phyloP scores from a whole-genome alignment of 139 green algal genomes.

The Picochlorum sp. region DNA sequence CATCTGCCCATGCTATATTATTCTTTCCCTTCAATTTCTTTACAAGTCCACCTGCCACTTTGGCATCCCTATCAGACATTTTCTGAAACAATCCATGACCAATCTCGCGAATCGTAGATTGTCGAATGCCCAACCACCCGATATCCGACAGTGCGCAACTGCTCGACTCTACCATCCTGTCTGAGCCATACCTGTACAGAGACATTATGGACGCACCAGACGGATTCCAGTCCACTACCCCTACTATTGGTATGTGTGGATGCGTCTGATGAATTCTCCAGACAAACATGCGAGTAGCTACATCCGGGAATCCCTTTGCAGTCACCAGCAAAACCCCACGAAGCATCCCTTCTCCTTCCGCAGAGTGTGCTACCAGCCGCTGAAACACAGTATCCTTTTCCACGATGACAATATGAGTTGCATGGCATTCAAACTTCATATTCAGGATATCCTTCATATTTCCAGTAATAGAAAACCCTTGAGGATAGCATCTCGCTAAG shows the following conservation, averaged over 20 bases:
- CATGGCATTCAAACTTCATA: slow-evolving; percentile 28
- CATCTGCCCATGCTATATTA: slow-evolving; percentile 11
- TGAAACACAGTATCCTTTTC: slow-evolving; percentile 82
- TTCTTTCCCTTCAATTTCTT: slow-evolving; percentile 1
- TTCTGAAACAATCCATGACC: slow-evolving; percentile 25
- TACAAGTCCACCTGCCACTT: slow-evolving; percentile 20
- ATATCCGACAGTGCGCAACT: slow-evolving; percentile 49
- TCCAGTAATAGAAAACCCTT: slow-evolving; percentile 33
- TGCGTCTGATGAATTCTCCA: slow-evolving; percentile 22
- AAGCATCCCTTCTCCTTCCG: slow-evolving; percentile 30
- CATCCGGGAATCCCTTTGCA: slow-evolving; percentile 68
- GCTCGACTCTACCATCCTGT: slow-evolving; percentile 45
- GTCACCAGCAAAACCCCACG: slow-evolving; percentile 59
- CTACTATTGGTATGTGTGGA: slow-evolving; percentile 22
- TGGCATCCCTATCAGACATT: slow-evolving; percentile 25
- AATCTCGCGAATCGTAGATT: slow-evolving; percentile 36
- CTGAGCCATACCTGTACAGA: slow-evolving; percentile 61
- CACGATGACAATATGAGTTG: slow-evolving; percentile 47
- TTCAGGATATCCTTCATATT: slow-evolving; percentile 31
- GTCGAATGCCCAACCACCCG: slow-evolving; percentile 60
- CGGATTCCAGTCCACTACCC: slow-evolving; percentile 86
- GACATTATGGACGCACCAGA: slow-evolving; percentile 32
- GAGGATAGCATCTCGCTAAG: too few species aligned
- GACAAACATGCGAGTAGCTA: slow-evolving; percentile 60
- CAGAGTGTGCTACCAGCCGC: background rate